Evolutionary conservation across 106 monocot species (phyloP), one percentile per base, ranked within the genome.

Genomic region (Narthecium ossifragum): DNA sequence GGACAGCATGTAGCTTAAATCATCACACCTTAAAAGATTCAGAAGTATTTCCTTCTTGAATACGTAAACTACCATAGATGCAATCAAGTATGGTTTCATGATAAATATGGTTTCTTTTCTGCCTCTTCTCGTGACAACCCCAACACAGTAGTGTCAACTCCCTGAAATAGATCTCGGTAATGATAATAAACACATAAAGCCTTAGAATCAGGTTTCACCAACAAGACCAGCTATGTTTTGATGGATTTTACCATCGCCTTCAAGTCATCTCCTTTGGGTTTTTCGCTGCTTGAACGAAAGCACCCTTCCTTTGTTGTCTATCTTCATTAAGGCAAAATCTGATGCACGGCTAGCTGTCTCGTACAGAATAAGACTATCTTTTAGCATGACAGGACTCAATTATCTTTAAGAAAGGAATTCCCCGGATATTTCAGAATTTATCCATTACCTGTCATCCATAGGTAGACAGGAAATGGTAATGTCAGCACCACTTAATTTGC

Each of bases 21-120:
- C 11, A 5, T 9, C 36, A 57, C 80, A 93, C 93, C 93, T 83
- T 46, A 94, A 46, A 72, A 94, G 65, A 64, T 94, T 94, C 41
- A 94, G 47, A 74, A 94, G 89, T 59, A 90, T 72, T 0, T 94
- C 94, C 55, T 90, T 94, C 75, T 90, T 94, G 70, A 94, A 94
- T 12, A 94, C 61, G 63, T 90, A 94, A 10, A 94, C 82, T 31
- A 89, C 94, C 94, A 94, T 94, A 15, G 94, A 94, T 38, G 94
- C 94, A 53, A 90, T 89, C n/a, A n/a, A n/a, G n/a, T n/a, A n/a
- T n/a, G n/a, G n/a, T n/a, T n/a, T n/a, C n/a, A n/a, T n/a, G n/a
- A n/a, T n/a, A n/a, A n/a, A 46, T 90, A 94, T 28, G 94, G 94
- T 36, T 90, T 90, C 75, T 80, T 80, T 53, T 75, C 50, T 53